Conservation (phyloP, 2,329 filamentous ascomycete species). For the Setomelanomma holmii region DNA sequence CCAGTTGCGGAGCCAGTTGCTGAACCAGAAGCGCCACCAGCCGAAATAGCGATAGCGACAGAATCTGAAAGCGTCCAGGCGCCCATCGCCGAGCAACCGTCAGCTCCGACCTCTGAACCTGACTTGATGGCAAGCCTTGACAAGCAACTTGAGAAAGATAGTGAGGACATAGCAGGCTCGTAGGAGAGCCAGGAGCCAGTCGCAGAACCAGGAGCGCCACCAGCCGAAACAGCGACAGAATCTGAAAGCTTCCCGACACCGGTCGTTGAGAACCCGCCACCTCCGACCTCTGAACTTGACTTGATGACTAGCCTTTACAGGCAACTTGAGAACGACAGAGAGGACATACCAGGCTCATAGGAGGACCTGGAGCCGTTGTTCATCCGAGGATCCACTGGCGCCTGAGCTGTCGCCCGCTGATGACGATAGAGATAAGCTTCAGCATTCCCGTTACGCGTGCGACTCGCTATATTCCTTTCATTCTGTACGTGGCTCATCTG, state of each 20-base stretch:
- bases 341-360: constrained; percentile 24
- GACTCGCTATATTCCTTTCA: too few relatives aligned
- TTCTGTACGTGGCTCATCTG: not conserved
- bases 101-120: constrained; percentile 41
- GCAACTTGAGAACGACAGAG: constrained; percentile 48
- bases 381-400: too few relatives aligned
- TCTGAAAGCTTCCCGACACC: constrained; percentile 8
- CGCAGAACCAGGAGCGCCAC: constrained; percentile 5
- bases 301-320: constrained; percentile 57
- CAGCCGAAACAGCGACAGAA: not conserved
- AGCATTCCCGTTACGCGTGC: too few relatives aligned
- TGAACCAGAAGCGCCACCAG: too few relatives aligned
- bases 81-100: constrained; percentile 15
- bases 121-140: constrained; percentile 59
- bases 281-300: constrained; percentile 49
- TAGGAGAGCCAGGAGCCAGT: constrained; percentile 11
- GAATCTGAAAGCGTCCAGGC: constrained; percentile 10
- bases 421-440: too few relatives aligned
- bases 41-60: constrained; percentile 4
- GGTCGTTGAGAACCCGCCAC: constrained; percentile 16
- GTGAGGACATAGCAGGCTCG: constrained; percentile 23
- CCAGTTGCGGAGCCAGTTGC: too few relatives aligned
- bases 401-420: too few relatives aligned
- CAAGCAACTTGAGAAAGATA: constrained; percentile 50
- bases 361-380: not conserved